Evolutionary conservation across 306 rosid genomes (phyloP).

Genomic region (Cucumis melo): DNA sequence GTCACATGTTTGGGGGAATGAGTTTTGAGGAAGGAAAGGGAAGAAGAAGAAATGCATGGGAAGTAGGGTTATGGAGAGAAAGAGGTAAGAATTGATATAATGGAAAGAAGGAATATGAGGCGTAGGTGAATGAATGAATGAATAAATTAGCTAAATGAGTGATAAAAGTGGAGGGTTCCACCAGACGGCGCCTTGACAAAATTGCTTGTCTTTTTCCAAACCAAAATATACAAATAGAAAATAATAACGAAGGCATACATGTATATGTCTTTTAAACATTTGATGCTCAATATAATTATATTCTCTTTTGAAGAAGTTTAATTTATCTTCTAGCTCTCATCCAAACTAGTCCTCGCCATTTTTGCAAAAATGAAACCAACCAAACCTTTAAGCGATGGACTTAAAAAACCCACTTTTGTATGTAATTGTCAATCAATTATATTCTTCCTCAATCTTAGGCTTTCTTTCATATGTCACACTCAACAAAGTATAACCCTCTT

Average conservation of each 20-base stretch:
- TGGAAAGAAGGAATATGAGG: neutral
- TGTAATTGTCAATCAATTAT: neutral
- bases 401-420: neutral
- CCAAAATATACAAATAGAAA: neutral
- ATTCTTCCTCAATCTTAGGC: neutral
- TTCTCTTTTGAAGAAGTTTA: neutral
- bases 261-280: no score
- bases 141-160: neutral
- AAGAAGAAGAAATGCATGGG: neutral
- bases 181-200: constrained; percentile 1
- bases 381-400: neutral
- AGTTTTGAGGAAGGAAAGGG: no score
- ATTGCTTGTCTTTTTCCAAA: neutral
- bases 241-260: no score
- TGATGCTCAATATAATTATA: neutral
- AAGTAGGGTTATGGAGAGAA: no score
- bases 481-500: neutral
- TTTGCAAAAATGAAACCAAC: neutral
- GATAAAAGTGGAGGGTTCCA: neutral
- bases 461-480: neutral
- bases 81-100: neutral
- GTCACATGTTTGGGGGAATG: no score
- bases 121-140: neutral
- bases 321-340: neutral
- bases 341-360: neutral